Evolutionary conservation across 441 rosid species (phyloP).

Genomic region (Bocquillonia castaneifolia): DNA sequence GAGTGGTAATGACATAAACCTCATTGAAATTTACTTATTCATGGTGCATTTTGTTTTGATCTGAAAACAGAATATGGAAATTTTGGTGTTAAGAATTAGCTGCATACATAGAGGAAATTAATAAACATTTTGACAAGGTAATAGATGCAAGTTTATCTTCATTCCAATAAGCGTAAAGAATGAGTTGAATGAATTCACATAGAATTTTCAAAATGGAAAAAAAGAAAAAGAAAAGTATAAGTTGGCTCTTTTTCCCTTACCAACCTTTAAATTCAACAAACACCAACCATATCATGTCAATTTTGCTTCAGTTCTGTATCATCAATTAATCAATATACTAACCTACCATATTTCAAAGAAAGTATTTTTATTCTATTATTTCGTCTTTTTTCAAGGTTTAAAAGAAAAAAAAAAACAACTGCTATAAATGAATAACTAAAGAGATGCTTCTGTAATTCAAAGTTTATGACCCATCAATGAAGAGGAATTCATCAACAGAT

Average conservation of each 20-base stretch:
- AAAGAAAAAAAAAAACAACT: too few species aligned
- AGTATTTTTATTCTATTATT: neutral
- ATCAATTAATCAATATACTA: neutral
- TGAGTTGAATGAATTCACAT: neutral
- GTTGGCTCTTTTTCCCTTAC: constrained; percentile 6
- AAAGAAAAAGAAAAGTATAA: neutral
- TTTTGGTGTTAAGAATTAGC: neutral
- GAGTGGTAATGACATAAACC: too few species aligned
- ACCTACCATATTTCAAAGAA: neutral
- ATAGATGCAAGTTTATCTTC: neutral
- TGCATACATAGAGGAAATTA: neutral
- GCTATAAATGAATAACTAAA: too few species aligned
- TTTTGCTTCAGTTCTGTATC: neutral
- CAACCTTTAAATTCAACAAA: constrained; percentile 6
- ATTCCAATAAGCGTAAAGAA: neutral
- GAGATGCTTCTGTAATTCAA: neutral
- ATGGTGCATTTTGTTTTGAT: too few species aligned
- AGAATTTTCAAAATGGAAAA: neutral
- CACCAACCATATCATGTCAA: neutral
- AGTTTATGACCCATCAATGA: neutral
- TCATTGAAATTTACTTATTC: too few species aligned
- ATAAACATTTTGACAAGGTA: neutral
- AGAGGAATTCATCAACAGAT: neutral
- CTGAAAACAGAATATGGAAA: too few species aligned
- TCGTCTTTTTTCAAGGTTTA: neutral